Evolutionary conservation across 805 yeast genomes (phyloP).

Genomic region (Candida argentea): DNA sequence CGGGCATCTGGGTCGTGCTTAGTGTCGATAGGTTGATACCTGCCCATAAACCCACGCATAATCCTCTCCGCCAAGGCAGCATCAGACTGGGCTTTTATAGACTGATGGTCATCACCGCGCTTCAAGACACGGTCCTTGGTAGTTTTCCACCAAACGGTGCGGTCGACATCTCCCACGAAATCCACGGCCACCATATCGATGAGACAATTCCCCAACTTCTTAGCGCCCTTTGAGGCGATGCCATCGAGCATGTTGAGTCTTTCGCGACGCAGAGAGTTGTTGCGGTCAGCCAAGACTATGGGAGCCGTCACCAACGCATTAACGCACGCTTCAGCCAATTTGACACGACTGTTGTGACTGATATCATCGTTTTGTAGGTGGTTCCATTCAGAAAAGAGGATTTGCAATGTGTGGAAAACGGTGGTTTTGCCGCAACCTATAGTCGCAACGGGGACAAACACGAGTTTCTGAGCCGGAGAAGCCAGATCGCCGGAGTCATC

Average conservation of each 20-base stretch:
- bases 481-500: constrained; percentile 17
- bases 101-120: constrained; percentile 86
- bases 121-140: constrained; percentile 50
- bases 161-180: constrained; percentile 35
- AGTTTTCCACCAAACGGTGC: constrained; percentile 32
- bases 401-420: constrained; percentile 46
- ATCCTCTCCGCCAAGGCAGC: constrained; percentile 44
- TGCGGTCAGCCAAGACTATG: constrained; percentile 70
- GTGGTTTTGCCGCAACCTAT: constrained; percentile 96
- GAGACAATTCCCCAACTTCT: constrained; percentile 29
- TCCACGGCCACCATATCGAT: constrained; percentile 59
- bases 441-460: constrained; percentile 77
- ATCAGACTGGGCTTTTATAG: constrained; percentile 50
- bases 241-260: constrained; percentile 55
- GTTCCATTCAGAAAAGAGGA: constrained; percentile 47
- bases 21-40: constrained; percentile 54
- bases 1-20: constrained; percentile 44
- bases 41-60: constrained; percentile 61
- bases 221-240: constrained; percentile 31
- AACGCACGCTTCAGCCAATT: constrained; percentile 39
- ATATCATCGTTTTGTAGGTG: constrained; percentile 79
- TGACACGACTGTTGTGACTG: constrained; percentile 33
- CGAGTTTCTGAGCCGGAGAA: constrained; percentile 32
- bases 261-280: constrained; percentile 67
- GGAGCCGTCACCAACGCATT: constrained; percentile 18